These are phyloP conservation scores for Rubus idaeus DNA, from an alignment of 306 rosid genomes.

Conservation along the genomic window DNA sequence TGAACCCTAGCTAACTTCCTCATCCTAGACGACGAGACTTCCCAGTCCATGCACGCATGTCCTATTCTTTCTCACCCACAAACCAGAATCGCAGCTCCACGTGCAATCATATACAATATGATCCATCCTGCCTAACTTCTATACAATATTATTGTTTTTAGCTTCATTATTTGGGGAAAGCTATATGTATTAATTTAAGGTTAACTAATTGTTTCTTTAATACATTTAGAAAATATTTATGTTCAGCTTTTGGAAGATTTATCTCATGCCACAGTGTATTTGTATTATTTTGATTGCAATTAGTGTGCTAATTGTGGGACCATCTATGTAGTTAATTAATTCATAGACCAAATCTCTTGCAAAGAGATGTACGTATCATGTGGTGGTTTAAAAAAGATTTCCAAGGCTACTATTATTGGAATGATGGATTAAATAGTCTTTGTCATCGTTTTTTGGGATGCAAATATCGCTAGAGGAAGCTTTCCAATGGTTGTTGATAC, in stretches of 20 bases:
- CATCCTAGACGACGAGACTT: neutral
- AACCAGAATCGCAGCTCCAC: constrained; percentile 1
- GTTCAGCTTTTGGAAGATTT: neutral
- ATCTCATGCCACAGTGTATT: neutral
- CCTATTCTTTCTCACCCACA: neutral
- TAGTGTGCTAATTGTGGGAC: constrained; percentile 5
- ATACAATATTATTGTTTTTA: neutral
- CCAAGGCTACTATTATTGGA: neutral
- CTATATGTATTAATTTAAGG: neutral
- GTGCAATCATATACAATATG: neutral
- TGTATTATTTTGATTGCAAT: neutral
- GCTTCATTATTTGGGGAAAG: constrained; percentile 10
- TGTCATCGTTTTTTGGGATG: constrained; percentile 1
- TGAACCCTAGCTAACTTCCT: constrained; percentile 1
- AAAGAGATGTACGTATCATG: neutral
- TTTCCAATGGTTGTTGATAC: neutral
- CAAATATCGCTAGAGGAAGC: neutral
- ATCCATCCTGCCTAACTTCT: neutral
- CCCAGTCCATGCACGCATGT: neutral
- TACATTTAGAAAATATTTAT: too few relatives aligned
- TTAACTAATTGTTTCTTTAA: neutral
- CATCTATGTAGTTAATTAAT: neutral
- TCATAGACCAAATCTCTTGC: constrained; percentile 3
- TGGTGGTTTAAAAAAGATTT: constrained; percentile 5
- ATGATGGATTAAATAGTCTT: neutral